A percentile compares a stretch with the other conserved stretches of the same genome.
Evolutionary conservation across 257 asterid genomes (phyloP).

Genomic region (Hygrophila difformis): DNA sequence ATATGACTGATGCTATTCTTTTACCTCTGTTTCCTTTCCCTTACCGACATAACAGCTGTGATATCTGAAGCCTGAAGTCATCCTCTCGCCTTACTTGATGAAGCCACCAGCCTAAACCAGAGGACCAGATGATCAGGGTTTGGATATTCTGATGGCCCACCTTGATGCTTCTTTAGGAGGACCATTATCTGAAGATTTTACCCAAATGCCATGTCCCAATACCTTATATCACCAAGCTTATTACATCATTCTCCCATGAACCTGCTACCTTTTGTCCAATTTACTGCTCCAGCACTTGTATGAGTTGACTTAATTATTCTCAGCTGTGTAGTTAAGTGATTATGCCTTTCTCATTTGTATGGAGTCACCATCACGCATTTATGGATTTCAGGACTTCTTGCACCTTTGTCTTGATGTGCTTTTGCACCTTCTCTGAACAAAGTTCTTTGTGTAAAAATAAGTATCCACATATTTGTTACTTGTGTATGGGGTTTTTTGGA

Average conservation of each 20-base stretch:
- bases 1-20: slow-evolving; percentile 64
- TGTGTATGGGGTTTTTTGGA: not conserved
- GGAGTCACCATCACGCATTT: slow-evolving; percentile 11
- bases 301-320: slow-evolving; percentile 28
- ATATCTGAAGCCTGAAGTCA: slow-evolving; percentile 90
- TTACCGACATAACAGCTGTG: slow-evolving; percentile 84
- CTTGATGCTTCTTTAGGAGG: slow-evolving; percentile 78
- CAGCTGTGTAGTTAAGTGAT: slow-evolving; percentile 36
- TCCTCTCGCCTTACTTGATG: slow-evolving; percentile 60
- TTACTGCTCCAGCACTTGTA: slow-evolving; percentile 36
- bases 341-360: slow-evolving; percentile 18
- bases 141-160: slow-evolving; percentile 66
- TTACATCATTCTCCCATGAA: slow-evolving; percentile 57
- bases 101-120: slow-evolving; percentile 96
- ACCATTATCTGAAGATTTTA: slow-evolving; percentile 67
- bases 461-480: slow-evolving; percentile 5
- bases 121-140: slow-evolving; percentile 80
- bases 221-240: slow-evolving; percentile 53
- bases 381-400: slow-evolving; percentile 14
- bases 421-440: slow-evolving; percentile 7
- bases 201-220: slow-evolving; percentile 59
- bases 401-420: slow-evolving; percentile 13
- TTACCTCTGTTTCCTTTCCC: slow-evolving; percentile 83
- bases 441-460: slow-evolving; percentile 6
- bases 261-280: slow-evolving; percentile 56